phyloP scores from a whole-genome alignment of 208 protist genomes.

The Novymonas esmeraldas region DNA sequence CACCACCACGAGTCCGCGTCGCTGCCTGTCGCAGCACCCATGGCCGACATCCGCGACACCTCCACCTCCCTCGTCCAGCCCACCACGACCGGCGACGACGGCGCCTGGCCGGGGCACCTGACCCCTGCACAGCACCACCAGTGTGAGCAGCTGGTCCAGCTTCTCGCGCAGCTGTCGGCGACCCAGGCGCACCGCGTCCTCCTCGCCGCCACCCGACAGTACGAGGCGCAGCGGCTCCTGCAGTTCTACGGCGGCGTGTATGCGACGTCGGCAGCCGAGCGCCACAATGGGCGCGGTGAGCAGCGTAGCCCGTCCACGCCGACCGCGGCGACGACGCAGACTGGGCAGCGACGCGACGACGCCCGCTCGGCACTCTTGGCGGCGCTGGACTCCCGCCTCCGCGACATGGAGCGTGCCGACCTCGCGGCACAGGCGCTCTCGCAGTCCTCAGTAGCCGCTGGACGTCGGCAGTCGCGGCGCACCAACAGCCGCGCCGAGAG shows the following conservation, averaged over 20 bases:
- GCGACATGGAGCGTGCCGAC: conserved; percentile 16
- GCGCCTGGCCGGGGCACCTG: conserved; percentile 6
- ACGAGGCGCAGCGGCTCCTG: conserved; percentile 24
- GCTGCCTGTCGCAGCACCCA: background rate
- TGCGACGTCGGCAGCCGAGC: background rate
- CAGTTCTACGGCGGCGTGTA: conserved; percentile 33
- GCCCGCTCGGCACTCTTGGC: conserved; percentile 6
- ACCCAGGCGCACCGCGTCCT: conserved; percentile 12
- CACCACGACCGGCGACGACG: background rate
- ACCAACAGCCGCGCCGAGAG: background rate
- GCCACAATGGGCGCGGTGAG: too few relatives aligned
- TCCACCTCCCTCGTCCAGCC: conserved; percentile 7
- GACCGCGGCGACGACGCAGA: background rate
- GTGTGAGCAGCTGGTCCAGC: conserved; percentile 6
- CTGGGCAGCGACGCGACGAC: conserved; percentile 1
- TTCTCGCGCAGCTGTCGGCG: conserved; percentile 10
- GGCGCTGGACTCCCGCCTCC: background rate
- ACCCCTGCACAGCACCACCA: conserved; percentile 13
- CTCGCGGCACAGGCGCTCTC: conserved; percentile 7
- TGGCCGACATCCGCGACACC: background rate
- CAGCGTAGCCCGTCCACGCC: conserved; percentile 3
- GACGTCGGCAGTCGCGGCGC: background rate
- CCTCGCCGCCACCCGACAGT: conserved; percentile 14
- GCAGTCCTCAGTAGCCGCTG: background rate
- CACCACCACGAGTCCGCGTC: background rate